Evolutionary conservation across 768 basidiomycete species (phyloP), one percentile per base, ranked within the genome.

Genomic region (Amanita rubescens): DNA sequence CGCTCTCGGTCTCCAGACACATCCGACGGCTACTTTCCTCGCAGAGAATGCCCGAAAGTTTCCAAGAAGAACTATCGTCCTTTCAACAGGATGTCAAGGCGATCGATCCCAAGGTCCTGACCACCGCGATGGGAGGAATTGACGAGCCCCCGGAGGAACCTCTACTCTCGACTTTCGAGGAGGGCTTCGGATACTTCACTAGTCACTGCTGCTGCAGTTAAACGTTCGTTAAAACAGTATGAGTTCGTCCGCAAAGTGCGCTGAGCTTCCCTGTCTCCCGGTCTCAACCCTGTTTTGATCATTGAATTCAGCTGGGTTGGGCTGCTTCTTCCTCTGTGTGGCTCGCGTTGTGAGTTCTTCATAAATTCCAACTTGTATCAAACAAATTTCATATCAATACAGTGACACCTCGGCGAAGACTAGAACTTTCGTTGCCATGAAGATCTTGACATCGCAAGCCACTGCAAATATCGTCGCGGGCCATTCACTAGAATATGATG

Each of bases 151-250:
- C 52, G n/a, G 56, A 57, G 30, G 52, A 57, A 54, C 52, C 52
- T 22, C 44, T 54, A 3, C 45, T 57, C 45, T 48, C 37, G 19
- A 42, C 45, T 43, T 53, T 57, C 14, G 37, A 53, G 30, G 52
- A 57, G 24, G 51, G 56, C 19, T 57, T 57, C 37, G 56, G 46
- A 49, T 53, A 57, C 45, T 48, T 53, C 39, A 54, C n/a, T n/a
- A n/a, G n/a, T n/a, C n/a, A n/a, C 46, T 27, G n/a, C 22, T 39
- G 27, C 56, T 34, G 56, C 56, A 49, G 46, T 54, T 38, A 27
- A 19, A 10, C 51, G 55, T 35, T 45, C 25, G 25, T 33, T 44
- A 35, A n/a, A 32, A 46, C 45, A 46, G 45, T 56, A 46, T 46
- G 25, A 52, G 49, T 30, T 51, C 27, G 50, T 56, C 41, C 50